Evolutionary conservation across 352 stramenopile genomes (phyloP).

Genomic region (Thraustochytrium striatum): DNA sequence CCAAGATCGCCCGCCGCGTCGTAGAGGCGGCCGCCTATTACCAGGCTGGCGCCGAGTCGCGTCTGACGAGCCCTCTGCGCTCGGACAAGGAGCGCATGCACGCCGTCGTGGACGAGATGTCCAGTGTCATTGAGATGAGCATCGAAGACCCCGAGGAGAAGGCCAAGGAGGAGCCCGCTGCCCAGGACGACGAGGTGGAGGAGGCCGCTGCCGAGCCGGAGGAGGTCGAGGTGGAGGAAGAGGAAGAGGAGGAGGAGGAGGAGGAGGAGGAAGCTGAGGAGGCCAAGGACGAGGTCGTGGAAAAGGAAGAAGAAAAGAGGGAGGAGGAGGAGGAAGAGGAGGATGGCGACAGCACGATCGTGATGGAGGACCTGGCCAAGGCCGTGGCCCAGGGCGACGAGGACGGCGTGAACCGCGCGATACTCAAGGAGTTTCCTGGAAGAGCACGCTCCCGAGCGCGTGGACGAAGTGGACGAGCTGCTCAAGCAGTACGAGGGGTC

Average conservation of each 20-base stretch:
- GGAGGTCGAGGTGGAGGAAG: neutral
- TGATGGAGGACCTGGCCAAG: conserved; percentile 38
- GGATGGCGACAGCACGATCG: neutral
- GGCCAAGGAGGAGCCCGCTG: neutral
- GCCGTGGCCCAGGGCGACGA: conserved; percentile 39
- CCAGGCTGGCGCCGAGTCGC: neutral
- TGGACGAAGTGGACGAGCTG: conserved; percentile 46
- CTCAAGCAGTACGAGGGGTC: conserved; percentile 26
- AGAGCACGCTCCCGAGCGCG: conserved; percentile 21
- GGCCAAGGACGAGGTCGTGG: neutral
- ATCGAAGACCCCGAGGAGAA: conserved; percentile 22
- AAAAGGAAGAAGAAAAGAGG: neutral
- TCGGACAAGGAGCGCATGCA: conserved; percentile 20
- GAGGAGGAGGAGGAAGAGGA: conserved; percentile 22
- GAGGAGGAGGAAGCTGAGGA: conserved; percentile 23
- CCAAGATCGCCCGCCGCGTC: conserved; percentile 26
- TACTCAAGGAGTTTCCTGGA: conserved; percentile 46
- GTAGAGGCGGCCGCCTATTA: neutral
- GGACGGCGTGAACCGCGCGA: conserved; percentile 28
- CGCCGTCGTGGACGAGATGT: neutral
- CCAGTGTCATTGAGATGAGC: neutral
- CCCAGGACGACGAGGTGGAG: neutral
- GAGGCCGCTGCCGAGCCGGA: neutral
- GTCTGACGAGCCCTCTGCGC: neutral
- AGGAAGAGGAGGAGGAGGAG: conserved; percentile 18